These are phyloP conservation scores for Sisymbrium irio DNA, from an alignment of 345 rosid genomes.

Conservation along the genomic window DNA sequence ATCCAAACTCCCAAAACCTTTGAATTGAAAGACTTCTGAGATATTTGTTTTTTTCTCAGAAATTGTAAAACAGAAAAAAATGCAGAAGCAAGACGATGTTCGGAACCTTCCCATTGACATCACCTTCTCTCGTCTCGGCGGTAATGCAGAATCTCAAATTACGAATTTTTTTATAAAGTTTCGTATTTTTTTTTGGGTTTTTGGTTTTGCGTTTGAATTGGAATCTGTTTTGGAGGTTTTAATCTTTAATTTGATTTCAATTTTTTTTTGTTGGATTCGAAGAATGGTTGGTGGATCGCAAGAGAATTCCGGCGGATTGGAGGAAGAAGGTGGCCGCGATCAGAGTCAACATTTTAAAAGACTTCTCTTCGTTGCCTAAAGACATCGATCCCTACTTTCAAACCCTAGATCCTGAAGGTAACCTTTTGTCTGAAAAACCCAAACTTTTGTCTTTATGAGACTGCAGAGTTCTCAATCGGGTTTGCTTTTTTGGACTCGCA, in stretches of 20 bases:
- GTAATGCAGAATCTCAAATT: slow-evolving; percentile 36
- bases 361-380: slow-evolving; percentile 70
- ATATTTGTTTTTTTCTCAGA: neutral
- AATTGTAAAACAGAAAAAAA: slow-evolving; percentile 16
- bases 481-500: neutral
- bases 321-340: slow-evolving; percentile 69
- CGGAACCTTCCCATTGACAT: slow-evolving; percentile 93
- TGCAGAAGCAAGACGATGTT: slow-evolving; percentile 68
- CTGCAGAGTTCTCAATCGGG: neutral
- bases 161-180: neutral
- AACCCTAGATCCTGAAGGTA: slow-evolving; percentile 75
- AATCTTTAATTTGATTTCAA: neutral
- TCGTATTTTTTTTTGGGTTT: neutral
- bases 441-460: neutral
- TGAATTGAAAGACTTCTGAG: neutral
- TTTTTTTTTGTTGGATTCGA: slow-evolving; percentile 25
- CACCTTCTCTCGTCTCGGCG: slow-evolving; percentile 90
- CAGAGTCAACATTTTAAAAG: slow-evolving; percentile 67
- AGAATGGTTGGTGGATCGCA: slow-evolving; percentile 99
- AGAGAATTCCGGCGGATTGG: slow-evolving; percentile 90
- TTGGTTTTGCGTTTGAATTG: neutral
- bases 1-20: slow-evolving; percentile 4
- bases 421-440: neutral
- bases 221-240: neutral
- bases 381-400: slow-evolving; percentile 78